Evolutionary conservation across 176 grass and related monocot genomes (phyloP), one percentile per base, ranked within the genome.

Genomic region (Zoysia japonica): DNA sequence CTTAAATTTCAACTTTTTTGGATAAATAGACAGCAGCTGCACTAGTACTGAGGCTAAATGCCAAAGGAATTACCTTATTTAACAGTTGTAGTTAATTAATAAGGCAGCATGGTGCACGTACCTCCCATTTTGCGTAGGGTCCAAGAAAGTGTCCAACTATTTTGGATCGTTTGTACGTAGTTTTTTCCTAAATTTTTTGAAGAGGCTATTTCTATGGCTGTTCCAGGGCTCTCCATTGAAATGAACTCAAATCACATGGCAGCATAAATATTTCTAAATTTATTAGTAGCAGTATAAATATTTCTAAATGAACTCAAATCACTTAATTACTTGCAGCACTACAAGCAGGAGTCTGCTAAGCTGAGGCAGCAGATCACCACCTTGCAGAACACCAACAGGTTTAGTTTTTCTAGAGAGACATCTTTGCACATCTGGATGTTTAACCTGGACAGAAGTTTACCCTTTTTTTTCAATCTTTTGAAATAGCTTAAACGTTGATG

Each of bases 361-460:
- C 78, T 98, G 78, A 89, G 72, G 16, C 82, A 87, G 43, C 79
- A 85, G 56, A 90, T 98, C 68, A 87, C 48, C 62, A 72, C 67
- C 60, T 68, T 98, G 71, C 88, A 92, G 79, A 90, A 88, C 50
- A 74, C 85, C 44, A 98, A 98, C 78, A 98, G 92, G 95, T 98
- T 72, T 17, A 47, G 7, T 49, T 53, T 77, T 84, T 76, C 7
- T 76, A 28, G 28, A 28, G 72, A 64, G 16, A 66, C 60, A 59
- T 11, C 10, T 28, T 36, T 28, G 19, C 67, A 14, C 3, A 65
- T 12, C 19, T 65, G 28, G 28, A 28, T 35, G 0, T 46, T 57
- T 15, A 51, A 40, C 19, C 7, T n/a, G 51, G 51, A 3, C 13
- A 66, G 42, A 4, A 4, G 49, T 52, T 45, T 4, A 28, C 12